phyloP scores from a whole-genome alignment of 179 eudicot species.

The Corrigiola litoralis region DNA sequence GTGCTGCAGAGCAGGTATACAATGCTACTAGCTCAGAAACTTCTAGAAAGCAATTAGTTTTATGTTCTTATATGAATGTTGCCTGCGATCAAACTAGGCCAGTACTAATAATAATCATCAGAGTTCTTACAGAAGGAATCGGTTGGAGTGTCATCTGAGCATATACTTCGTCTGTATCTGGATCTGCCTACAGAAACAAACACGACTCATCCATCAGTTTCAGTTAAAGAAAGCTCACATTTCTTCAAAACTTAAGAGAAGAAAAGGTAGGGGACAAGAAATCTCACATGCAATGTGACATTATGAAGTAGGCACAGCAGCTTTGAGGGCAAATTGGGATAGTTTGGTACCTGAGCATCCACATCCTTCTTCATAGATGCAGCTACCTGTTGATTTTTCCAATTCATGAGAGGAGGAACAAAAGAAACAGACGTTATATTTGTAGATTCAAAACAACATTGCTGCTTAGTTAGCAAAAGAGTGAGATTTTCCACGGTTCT shows the following conservation, averaged over 20 bases:
- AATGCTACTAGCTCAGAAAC: background rate
- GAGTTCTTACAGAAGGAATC: constrained; percentile 62
- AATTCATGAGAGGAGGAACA: background rate
- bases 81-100: background rate
- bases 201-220: constrained; percentile 1
- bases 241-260: background rate
- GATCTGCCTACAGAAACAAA: constrained; percentile 70
- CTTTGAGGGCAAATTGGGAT: constrained; percentile 88
- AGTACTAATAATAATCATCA: background rate
- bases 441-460: background rate
- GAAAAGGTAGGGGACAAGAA: background rate
- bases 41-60: background rate
- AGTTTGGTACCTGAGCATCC: constrained; percentile 82
- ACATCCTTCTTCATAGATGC: constrained; percentile 92
- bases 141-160: constrained; percentile 99
- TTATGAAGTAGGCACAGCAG: constrained; percentile 78
- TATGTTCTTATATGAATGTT: background rate
- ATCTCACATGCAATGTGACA: constrained; percentile 80
- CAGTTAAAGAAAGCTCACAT: background rate
- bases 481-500: background rate
- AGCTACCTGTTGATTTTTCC: constrained; percentile 61
- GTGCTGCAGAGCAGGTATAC: no score
- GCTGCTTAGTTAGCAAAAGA: background rate
- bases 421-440: background rate
- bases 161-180: constrained; percentile 98